Conservation (phyloP, 768 basidiomycete species). For the Suillus tomentosus region DNA sequence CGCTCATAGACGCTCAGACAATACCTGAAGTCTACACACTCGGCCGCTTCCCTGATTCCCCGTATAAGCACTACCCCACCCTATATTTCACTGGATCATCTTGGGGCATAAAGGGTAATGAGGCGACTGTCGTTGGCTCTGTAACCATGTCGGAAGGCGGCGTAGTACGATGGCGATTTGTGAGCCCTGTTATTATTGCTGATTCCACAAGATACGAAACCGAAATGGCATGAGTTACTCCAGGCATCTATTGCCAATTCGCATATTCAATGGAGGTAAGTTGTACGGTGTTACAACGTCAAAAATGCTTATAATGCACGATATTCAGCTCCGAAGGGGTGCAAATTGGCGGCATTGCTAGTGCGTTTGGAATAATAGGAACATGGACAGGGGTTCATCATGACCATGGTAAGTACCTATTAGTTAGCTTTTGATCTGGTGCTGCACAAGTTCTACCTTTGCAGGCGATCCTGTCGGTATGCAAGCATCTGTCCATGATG, state of each 20-base stretch:
- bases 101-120: constrained; percentile 42
- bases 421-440: background rate
- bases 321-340: constrained; percentile 62
- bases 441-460: background rate
- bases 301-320: constrained; percentile 8
- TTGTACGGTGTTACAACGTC: background rate
- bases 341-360: constrained; percentile 65
- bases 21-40: constrained; percentile 23
- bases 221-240: constrained; percentile 17
- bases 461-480: constrained; percentile 67
- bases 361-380: constrained; percentile 67
- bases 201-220: constrained; percentile 2
- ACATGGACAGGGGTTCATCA: constrained; percentile 68
- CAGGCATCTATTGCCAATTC: constrained; percentile 58
- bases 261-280: constrained; percentile 61
- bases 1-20: constrained; percentile 39
- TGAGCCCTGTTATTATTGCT: constrained; percentile 35
- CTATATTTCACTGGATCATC: constrained; percentile 52
- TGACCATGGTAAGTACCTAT: constrained; percentile 44
- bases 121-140: constrained; percentile 49
- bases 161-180: constrained; percentile 59
- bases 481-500: constrained; percentile 17
- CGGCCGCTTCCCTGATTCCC: constrained; percentile 25
- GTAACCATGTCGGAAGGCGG: constrained; percentile 51
- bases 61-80: constrained; percentile 39